Evolutionary conservation across 441 rosid species (phyloP).

Genomic region (Codiaeum variegatum): DNA sequence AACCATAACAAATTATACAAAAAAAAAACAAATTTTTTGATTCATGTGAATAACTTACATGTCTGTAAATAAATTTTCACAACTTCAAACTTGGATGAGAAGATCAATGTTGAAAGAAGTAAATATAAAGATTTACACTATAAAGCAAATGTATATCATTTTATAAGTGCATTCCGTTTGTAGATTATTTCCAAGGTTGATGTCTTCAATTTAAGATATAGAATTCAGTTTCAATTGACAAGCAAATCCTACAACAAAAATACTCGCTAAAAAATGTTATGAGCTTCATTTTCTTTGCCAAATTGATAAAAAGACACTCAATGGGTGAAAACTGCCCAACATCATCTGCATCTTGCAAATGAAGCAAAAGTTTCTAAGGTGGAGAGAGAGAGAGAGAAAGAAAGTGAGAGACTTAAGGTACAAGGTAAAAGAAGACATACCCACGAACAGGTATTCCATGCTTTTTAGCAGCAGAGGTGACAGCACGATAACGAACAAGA

Average conservation of each 20-base stretch:
- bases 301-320: neutral
- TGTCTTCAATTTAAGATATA: neutral
- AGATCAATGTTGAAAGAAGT: neutral
- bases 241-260: neutral
- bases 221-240: neutral
- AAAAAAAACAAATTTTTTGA: neutral
- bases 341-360: neutral
- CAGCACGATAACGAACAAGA: slow-evolving; percentile 75
- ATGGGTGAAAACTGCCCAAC: neutral
- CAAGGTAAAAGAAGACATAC: slow-evolving; percentile 38
- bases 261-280: neutral
- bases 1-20: neutral
- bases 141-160: neutral
- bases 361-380: neutral
- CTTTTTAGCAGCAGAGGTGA: slow-evolving; percentile 68
- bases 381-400: neutral
- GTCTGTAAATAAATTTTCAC: neutral
- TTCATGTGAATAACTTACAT: neutral
- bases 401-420: neutral
- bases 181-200: neutral
- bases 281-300: neutral
- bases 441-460: slow-evolving; percentile 82
- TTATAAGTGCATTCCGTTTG: neutral
- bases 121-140: neutral
- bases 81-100: slow-evolving; percentile 1